Base-by-base conservation (phyloP, 805 yeast species). In the Wickerhamomyces bovis region DNA sequence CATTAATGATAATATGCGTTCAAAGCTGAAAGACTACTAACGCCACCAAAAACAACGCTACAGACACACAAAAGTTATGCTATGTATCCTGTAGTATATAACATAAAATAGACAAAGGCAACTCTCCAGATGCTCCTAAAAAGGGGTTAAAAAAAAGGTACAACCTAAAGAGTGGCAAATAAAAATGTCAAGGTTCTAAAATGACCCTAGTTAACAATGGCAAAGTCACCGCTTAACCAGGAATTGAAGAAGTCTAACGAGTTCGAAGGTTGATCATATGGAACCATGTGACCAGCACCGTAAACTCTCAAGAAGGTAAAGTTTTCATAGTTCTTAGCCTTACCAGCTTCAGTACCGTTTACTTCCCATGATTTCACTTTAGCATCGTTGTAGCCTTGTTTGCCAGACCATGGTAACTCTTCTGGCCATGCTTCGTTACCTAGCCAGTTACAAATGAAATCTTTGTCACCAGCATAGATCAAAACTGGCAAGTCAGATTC, bases 281-380 rank as follows among this genome's bases (percentile, higher is more conserved):
- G 97, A 52, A 89, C 96, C 97, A 90, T 89, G 69, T 92, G 97
- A 23, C 97, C 97, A 44, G 95, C 97, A 52, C 81, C 92, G 59
- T 73, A 90, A 10, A 90, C 79, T 65, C 96, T 78, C 65, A 88
- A 73, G 71, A 84, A 92, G 4, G 96, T 85, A 56, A 90, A 80
- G 49, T 77, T 73, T 42, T 82, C 82, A 53, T 72, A 76, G 60
- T 78, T 80, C 64, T 82, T 83, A 51, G 77, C 82, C 54, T 78
- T 78, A 54, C 89, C 89, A n/a, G 83, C 85, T 52, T 69, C 65
- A 44, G 73, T 72, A 41, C 75, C 79, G 35, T 64, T 64, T 6
- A 67, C 64, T n/a, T 55, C 54, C 83, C 83, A 79, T 36, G 71
- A 57, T 53, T 69, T 69, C 35, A 64, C 62, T 60, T 67, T 67